Conservation (phyloP, 176 grass and related monocot species). For the Oryza australiensis region DNA sequence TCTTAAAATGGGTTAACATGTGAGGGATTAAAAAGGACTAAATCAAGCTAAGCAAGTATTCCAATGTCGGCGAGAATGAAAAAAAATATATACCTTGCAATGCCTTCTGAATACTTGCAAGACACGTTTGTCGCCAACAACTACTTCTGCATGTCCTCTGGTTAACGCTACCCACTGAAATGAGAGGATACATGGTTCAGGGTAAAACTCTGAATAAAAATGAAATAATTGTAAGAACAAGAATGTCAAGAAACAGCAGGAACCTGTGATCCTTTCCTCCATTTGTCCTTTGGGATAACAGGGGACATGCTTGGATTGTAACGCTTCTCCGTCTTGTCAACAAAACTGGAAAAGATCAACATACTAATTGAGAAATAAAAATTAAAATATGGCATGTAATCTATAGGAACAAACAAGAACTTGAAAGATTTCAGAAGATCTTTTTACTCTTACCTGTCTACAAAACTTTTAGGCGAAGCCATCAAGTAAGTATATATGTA, state of each 20-base stretch:
- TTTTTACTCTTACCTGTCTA: slow-evolving; percentile 71
- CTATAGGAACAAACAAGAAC: slow-evolving; percentile 13
- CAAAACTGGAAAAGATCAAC: slow-evolving; percentile 58
- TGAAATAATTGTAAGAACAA: slow-evolving; percentile 24
- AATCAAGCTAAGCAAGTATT: slow-evolving; percentile 1
- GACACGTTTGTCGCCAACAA: slow-evolving; percentile 67
- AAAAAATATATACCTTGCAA: slow-evolving; percentile 64
- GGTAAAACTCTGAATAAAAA: slow-evolving; percentile 6
- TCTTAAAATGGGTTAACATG: background rate
- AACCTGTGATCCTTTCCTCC: slow-evolving; percentile 99
- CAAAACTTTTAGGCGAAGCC: slow-evolving; percentile 82
- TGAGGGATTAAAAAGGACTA: slow-evolving; percentile 8
- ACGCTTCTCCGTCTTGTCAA: slow-evolving; percentile 76
- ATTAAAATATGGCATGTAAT: slow-evolving; percentile 10
- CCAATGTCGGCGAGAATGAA: slow-evolving; percentile 6
- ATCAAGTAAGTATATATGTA: slow-evolving; percentile 94
- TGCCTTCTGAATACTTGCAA: slow-evolving; percentile 80
- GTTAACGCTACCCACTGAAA: slow-evolving; percentile 91
- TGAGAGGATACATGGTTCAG: slow-evolving; percentile 30
- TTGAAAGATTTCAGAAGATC: slow-evolving; percentile 1
- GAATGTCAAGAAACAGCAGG: slow-evolving; percentile 25
- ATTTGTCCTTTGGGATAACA: slow-evolving; percentile 76
- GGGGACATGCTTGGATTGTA: slow-evolving; percentile 86
- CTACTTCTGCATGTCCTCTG: slow-evolving; percentile 74
- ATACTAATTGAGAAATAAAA: slow-evolving; percentile 29